Conservation (phyloP, 805 yeast genomes). For the Teunomyces funiuensis region DNA sequence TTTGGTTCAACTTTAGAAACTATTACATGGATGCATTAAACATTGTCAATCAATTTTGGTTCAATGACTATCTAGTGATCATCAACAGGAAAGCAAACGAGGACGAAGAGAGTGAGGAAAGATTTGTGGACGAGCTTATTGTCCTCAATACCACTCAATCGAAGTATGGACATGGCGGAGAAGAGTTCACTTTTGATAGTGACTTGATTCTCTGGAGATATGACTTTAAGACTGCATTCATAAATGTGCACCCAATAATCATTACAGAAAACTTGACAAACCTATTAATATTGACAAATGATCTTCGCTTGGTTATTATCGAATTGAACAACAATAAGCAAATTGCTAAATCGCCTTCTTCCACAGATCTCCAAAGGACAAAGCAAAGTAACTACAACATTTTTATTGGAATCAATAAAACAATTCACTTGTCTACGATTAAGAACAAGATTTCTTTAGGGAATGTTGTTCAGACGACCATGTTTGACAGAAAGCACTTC, state of each 20-base stretch:
- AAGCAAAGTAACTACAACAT: conserved; percentile 21
- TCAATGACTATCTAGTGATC: conserved; percentile 31
- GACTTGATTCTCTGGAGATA: conserved; percentile 42
- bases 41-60: conserved; percentile 37
- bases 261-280: conserved; percentile 7
- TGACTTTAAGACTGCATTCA: conserved; percentile 25
- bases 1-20: conserved; percentile 41
- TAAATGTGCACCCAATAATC: conserved; percentile 17
- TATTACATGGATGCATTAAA: conserved; percentile 32
- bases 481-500: conserved; percentile 33
- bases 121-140: conserved; percentile 34
- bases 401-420: conserved; percentile 27
- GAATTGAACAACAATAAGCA: conserved; percentile 17
- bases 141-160: conserved; percentile 32
- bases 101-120: conserved; percentile 11
- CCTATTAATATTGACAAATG: conserved; percentile 30
- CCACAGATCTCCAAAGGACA: conserved; percentile 2
- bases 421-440: conserved; percentile 37
- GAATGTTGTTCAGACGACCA: conserved; percentile 22
- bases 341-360: conserved; percentile 8
- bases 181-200: conserved; percentile 32
- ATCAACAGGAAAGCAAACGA: conserved; percentile 28
- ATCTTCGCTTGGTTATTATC: conserved; percentile 28
- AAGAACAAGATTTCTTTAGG: conserved; percentile 23
- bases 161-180: conserved; percentile 33